Base-by-base conservation (phyloP, 1,284 basidiomycete genomes). In the Naganishia sp. region DNA sequence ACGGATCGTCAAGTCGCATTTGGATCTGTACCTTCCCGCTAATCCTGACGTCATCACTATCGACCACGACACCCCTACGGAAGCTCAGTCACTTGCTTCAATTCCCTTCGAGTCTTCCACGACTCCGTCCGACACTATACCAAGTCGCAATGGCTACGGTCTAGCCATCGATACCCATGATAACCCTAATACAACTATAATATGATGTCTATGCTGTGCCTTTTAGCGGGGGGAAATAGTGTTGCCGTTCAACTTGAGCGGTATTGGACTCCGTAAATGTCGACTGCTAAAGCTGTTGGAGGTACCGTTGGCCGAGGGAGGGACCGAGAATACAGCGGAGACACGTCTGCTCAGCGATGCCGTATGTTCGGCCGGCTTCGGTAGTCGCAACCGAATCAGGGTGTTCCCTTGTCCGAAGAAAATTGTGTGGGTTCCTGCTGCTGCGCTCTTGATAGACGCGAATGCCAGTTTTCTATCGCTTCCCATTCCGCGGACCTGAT, bases 11-110 rank as follows among this genome's bases (percentile, higher is more conserved):
- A 63, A 52, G 6, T 50, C 57, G 10, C 78, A 79, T 68, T 65
- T 78, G 18, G 73, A 78, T 66, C 77, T 79, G 75, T 79, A 79
- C 68, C 67, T 78, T 21, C 70, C 71, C 80, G 18, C 28, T 15
- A 75, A 52, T 81, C 72, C 6, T 64, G 75, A 0, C 75, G 71
- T 43, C 50, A 60, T n/a, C 53, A 52, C n/a, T 23, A 43, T 21
- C 68, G 70, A 33, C 36, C 33, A 42, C 36, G 53, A 55, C 28
- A 18, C 7, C 9, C 9, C 45, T 15, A 18, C 45, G 11, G 18
- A 11, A 15, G 45, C 45, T 23, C 45, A 7, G 6, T 10, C 36
- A 39, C 7, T 39, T 39, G 13, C 10, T 39, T 39, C 36, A 39
- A 7, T 39, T 7, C 13, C 7, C 36, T 39, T 7, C 10, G 36